Conservation (phyloP, 192 early-diverging fungal genomes). For the Rhizophagus sp. region DNA sequence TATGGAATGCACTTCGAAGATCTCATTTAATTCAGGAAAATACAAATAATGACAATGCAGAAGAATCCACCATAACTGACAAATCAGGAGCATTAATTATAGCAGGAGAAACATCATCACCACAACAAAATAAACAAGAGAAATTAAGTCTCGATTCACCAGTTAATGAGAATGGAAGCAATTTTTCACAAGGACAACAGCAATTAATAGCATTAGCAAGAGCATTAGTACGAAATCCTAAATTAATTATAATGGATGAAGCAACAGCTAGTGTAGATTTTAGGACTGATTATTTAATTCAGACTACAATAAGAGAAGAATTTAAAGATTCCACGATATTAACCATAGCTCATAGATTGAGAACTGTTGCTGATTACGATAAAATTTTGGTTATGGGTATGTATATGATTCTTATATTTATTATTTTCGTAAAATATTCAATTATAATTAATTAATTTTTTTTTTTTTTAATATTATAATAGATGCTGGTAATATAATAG, state of each 20-base stretch:
- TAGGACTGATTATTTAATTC: slow-evolving; percentile 79
- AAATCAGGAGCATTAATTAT: not conserved
- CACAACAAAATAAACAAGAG: slow-evolving; percentile 29
- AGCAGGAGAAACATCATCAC: not conserved
- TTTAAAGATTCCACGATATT: slow-evolving; percentile 75
- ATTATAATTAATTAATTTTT: not conserved
- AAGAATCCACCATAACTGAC: not conserved
- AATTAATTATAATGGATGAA: slow-evolving; percentile 81
- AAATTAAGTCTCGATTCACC: slow-evolving; percentile 57
- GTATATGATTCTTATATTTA: not conserved
- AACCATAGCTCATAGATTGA: slow-evolving; percentile 83
- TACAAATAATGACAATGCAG: slow-evolving; percentile 20
- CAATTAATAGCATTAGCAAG: slow-evolving; percentile 73
- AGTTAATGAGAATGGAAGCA: slow-evolving; percentile 75
- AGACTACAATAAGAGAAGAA: slow-evolving; percentile 75
- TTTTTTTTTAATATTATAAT: slow-evolving; percentile 39
- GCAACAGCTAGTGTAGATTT: slow-evolving; percentile 90
- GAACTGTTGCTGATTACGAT: slow-evolving; percentile 76
- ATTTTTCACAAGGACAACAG: slow-evolving; percentile 74
- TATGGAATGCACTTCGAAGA: slow-evolving; percentile 77
- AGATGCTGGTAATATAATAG: slow-evolving; percentile 76
- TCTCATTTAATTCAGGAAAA: slow-evolving; percentile 63
- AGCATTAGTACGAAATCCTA: slow-evolving; percentile 61
- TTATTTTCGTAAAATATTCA: not conserved
- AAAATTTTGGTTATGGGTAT: slow-evolving; percentile 55